Percentiles rank a stretch among this genome's conserved stretches.
phyloP scores from a whole-genome alignment of 202 grass and related monocot genomes.

The Schoenoplectus tabernaemontani region DNA sequence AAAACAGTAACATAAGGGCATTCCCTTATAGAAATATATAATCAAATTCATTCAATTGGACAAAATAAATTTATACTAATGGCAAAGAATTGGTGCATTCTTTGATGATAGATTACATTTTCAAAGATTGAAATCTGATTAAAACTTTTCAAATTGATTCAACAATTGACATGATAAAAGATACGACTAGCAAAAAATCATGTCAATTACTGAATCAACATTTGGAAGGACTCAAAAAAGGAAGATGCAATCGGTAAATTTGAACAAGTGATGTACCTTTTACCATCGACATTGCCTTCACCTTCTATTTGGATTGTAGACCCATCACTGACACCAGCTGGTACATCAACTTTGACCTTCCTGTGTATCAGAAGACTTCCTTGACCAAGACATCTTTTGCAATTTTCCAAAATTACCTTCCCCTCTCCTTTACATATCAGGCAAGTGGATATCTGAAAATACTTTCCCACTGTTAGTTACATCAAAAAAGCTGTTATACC shows the following conservation, averaged over 20 bases:
- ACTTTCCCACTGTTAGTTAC: constrained; percentile 11
- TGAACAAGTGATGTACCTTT: constrained; percentile 39
- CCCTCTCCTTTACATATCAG: constrained; percentile 64
- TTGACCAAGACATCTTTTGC: constrained; percentile 59
- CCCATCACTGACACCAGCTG: constrained; percentile 69
- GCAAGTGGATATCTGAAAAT: constrained; percentile 75
- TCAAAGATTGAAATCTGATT: neutral
- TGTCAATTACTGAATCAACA: neutral
- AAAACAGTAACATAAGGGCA: neutral
- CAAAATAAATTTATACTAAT: neutral
- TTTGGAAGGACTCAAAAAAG: neutral
- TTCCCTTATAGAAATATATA: neutral
- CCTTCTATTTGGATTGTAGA: constrained; percentile 55
- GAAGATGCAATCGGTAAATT: neutral
- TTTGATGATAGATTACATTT: neutral
- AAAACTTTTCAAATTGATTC: neutral
- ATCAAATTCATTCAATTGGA: neutral
- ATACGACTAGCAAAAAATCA: neutral
- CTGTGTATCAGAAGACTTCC: constrained; percentile 46
- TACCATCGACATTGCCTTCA: constrained; percentile 62
- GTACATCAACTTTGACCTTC: constrained; percentile 55
- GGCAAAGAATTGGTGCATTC: neutral
- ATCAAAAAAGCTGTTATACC: constrained; percentile 2
- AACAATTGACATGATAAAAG: neutral
- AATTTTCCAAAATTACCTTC: constrained; percentile 66